Evolutionary conservation across 805 yeast genomes (phyloP).

Genomic region (Cyberlindnera mrakii): DNA sequence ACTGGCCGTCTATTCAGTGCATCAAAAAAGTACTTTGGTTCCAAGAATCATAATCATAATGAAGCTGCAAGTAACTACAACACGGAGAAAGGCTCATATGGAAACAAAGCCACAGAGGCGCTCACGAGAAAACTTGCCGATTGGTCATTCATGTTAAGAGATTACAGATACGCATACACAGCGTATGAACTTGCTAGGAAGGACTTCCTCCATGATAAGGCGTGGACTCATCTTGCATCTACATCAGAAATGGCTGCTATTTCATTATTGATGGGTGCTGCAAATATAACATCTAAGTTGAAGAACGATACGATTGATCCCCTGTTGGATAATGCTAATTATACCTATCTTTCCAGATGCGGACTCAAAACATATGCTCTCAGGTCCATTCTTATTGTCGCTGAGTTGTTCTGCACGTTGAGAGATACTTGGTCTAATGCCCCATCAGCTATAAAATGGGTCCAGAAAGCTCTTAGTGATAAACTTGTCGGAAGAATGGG

Average conservation of each 20-base stretch:
- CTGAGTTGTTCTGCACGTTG: slow-evolving; percentile 56
- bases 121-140: slow-evolving; percentile 80
- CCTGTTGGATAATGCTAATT: slow-evolving; percentile 56
- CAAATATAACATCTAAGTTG: slow-evolving; percentile 34
- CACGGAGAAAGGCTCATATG: slow-evolving; percentile 49
- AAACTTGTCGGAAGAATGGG: slow-evolving; percentile 41
- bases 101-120: slow-evolving; percentile 62
- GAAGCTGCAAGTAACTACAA: slow-evolving; percentile 36
- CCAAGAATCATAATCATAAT: slow-evolving; percentile 16
- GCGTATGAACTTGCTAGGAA: slow-evolving; percentile 78
- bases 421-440: slow-evolving; percentile 37
- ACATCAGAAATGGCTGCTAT: slow-evolving; percentile 85
- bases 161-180: slow-evolving; percentile 76
- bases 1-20: slow-evolving; percentile 69
- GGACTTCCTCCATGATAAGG: slow-evolving; percentile 71
- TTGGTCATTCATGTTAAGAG: slow-evolving; percentile 87
- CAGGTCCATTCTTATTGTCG: slow-evolving; percentile 56
- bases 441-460: slow-evolving; percentile 36
- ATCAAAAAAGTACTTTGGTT: slow-evolving; percentile 47
- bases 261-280: slow-evolving; percentile 56
- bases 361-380: slow-evolving; percentile 65
- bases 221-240: slow-evolving; percentile 76
- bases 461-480: slow-evolving; percentile 41
- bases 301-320: slow-evolving; percentile 42
- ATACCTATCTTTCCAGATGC: slow-evolving; percentile 69